phyloP scores from a whole-genome alignment of 768 basidiomycete genomes.

The button mushroom (Agaricus bisporus) region DNA sequence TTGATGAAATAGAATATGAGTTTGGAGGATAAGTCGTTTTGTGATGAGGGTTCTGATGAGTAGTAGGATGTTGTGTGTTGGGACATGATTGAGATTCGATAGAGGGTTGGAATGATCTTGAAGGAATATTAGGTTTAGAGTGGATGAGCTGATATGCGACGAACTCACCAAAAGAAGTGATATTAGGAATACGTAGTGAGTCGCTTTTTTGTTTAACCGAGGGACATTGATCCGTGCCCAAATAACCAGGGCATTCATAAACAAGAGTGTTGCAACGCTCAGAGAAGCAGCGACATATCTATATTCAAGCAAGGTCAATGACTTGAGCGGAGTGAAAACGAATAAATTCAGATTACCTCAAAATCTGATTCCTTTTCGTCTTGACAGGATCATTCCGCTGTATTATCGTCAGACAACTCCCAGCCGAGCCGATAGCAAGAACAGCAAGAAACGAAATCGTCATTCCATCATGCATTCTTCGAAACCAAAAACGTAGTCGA shows the following conservation, averaged over 20 bases:
- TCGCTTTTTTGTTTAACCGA: constrained; percentile 16
- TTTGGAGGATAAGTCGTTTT: constrained; percentile 22
- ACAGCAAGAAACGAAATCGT: constrained; percentile 17
- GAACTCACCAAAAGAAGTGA: constrained; percentile 1
- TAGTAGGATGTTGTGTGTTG: constrained; percentile 19
- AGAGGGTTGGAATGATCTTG: constrained; percentile 22
- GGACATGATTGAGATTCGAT: constrained; percentile 26
- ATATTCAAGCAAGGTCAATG: background rate
- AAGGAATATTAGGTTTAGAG: background rate
- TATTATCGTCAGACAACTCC: constrained; percentile 17
- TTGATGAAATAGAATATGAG: constrained; percentile 26
- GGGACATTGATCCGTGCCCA: constrained; percentile 18
- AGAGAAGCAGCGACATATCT: constrained; percentile 24
- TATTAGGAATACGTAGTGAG: background rate
- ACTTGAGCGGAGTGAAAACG: background rate
- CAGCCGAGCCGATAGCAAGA: constrained; percentile 18
- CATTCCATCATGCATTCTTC: constrained; percentile 20
- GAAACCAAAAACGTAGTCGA: constrained; percentile 22
- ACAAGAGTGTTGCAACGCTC: constrained; percentile 19
- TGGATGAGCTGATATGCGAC: background rate
- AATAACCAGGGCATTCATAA: constrained; percentile 14
- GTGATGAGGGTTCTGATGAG: constrained; percentile 19
- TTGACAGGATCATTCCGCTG: constrained; percentile 11
- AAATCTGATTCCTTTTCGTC: constrained; percentile 15
- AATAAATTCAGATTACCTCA: constrained; percentile 11